Percentiles rank a stretch among this genome's conserved stretches.
These are phyloP conservation scores for Kwoniella newhampshirensis DNA, from an alignment of 768 basidiomycete species.

Conservation along the genomic window DNA sequence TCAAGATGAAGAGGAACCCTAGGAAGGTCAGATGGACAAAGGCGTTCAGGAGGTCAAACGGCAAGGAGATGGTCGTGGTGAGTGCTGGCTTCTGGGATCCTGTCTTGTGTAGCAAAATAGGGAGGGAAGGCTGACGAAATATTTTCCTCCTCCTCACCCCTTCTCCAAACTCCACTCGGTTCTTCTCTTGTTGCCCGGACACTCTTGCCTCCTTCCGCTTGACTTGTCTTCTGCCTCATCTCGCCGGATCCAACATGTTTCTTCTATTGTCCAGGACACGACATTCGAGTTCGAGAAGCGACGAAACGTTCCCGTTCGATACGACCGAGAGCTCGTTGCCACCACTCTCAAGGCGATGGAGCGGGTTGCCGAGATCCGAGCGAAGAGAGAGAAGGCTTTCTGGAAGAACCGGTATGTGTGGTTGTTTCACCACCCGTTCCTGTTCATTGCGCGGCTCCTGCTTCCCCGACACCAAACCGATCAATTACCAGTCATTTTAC, in stretches of 20 bases:
- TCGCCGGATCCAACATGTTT: neutral
- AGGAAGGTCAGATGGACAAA: slow-evolving; percentile 99
- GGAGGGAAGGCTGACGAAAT: slow-evolving; percentile 73
- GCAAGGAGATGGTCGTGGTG: slow-evolving; percentile 99
- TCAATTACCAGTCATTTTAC: neutral
- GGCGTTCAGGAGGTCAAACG: slow-evolving; percentile 96
- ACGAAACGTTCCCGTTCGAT: slow-evolving; percentile 93
- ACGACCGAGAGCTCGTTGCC: slow-evolving; percentile 88
- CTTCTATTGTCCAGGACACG: slow-evolving; percentile 69
- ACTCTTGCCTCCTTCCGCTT: no score
- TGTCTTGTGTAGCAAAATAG: slow-evolving; percentile 77
- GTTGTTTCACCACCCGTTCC: neutral
- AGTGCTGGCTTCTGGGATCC: slow-evolving; percentile 46
- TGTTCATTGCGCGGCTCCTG: neutral
- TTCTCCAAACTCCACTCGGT: neutral
- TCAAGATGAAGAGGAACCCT: slow-evolving; percentile 99
- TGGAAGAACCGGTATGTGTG: slow-evolving; percentile 71
- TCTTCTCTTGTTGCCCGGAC: no score
- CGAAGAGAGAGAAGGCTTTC: slow-evolving; percentile 86
- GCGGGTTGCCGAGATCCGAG: slow-evolving; percentile 86
- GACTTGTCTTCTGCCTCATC: no score
- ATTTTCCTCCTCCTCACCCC: neutral
- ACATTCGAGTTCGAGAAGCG: slow-evolving; percentile 99
- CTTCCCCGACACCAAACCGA: neutral
- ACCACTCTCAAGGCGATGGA: slow-evolving; percentile 97